Base-by-base conservation (phyloP, 2,329 filamentous ascomycete species). In the Davidsoniella virescens region DNA sequence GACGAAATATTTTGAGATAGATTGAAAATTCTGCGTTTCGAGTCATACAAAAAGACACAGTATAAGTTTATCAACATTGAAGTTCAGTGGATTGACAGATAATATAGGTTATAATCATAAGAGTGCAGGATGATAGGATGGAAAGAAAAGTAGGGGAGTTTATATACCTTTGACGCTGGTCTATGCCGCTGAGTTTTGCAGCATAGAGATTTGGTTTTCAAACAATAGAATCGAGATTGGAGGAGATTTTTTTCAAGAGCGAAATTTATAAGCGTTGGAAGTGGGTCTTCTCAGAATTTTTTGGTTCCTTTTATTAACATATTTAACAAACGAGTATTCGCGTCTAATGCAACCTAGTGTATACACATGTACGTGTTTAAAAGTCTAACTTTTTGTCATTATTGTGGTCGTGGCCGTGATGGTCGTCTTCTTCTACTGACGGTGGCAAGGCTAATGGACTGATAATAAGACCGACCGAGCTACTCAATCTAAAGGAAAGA, bases 401-500 rank as follows among this genome's bases (percentile, higher is more conserved):
- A 51, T 61, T 64, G 57, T 7, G 14, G 5, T 38, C 36, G 16
- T 50, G 49, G 26, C 37, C 14, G 17, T 49, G 25, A n/a, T 44
- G 23, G 20, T 43, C 26, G n/a, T 43, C 44, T 25, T 44, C 36
- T 16, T 47, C 37, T 4, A 51, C 47, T 39, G 90, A 70, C 0
- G 92, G 92, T 23, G 92, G 92, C 41, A 98, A 69, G 61, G 84
- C 92, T 64, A 87, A 95, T 0, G 87, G 87, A 58, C 82, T 84
- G 55, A 98, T 87, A 38, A 86, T 75, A 56, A 98, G 78, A 47
- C 86, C 88, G 58, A 76, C 80, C 2, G 76, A 74, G 58, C 86
- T 73, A 62, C 87, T 94, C 47, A 98, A 67, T 54, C 80, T 88
- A 63, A 98, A 98, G 4, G 87, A 87, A 64, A 94, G 75, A 64